Percentiles rank a stretch among this genome's conserved stretches.
Evolutionary conservation across 108 stramenopile species (phyloP).

Genomic region (Skeletonema grethae): DNA sequence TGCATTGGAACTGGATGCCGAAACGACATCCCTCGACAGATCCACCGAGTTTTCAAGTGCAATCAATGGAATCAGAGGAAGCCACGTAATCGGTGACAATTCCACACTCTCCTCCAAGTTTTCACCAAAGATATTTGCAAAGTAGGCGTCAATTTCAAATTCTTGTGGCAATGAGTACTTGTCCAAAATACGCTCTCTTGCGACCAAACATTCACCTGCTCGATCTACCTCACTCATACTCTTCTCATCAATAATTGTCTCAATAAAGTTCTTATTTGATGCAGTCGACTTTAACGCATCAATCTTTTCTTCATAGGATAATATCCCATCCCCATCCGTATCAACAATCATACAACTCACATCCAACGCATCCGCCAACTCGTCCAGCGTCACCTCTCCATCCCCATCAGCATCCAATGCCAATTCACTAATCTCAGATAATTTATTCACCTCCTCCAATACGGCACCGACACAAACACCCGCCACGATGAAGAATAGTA

Average conservation of each 20-base stretch:
- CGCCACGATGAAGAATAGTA: conserved; percentile 41
- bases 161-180: conserved; percentile 6
- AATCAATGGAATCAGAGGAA: conserved; percentile 39
- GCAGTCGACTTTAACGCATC: conserved; percentile 14
- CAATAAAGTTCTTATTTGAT: neutral
- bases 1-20: conserved; percentile 39
- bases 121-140: conserved; percentile 42
- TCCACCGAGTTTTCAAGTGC: conserved; percentile 46
- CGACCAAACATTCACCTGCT: conserved; percentile 33
- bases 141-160: conserved; percentile 43
- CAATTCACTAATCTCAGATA: conserved; percentile 14
- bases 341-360: conserved; percentile 32
- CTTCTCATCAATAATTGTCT: neutral
- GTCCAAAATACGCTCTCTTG: conserved; percentile 36
- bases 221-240: conserved; percentile 12
- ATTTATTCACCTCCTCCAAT: conserved; percentile 21
- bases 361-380: conserved; percentile 38
- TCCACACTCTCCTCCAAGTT: conserved; percentile 52
- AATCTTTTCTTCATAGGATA: conserved; percentile 34
- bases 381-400: conserved; percentile 40
- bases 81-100: conserved; percentile 30
- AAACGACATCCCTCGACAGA: conserved; percentile 32
- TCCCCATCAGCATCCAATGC: conserved; percentile 45
- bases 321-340: conserved; percentile 39
- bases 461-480: conserved; percentile 38